Base-by-base conservation (phyloP, 192 early-diverging fungal genomes). In the Linnemannia elongata region DNA sequence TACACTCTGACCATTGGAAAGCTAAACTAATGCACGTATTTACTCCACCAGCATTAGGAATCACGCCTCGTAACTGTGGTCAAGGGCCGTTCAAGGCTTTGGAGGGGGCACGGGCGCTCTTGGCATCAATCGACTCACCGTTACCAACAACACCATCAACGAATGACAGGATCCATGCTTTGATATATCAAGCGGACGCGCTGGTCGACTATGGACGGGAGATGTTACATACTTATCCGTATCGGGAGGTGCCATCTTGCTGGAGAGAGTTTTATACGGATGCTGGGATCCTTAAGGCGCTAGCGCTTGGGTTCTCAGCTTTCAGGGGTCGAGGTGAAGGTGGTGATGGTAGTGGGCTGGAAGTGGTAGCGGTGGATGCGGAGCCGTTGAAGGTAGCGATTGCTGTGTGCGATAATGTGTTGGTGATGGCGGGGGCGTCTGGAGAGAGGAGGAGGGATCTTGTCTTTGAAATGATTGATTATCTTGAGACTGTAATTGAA, bases 401-500 rank as follows among this genome's bases (percentile, higher is more conserved):
- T 47, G 78, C 66, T 33, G 69, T 76, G 27, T 85, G 94, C 18
- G 94, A 95, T 45, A 89, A 87, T 44, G 90, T 92, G 1, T 74
- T 93, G 12, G 74, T 95, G 6, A 90, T 94, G 82, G 81, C 93
- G 8, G 94, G 94, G 17, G 89, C 90, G n/a, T 85, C 91, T 1
- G 89, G 89, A 10, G 39, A n/a, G 2, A 72, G 55, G 22, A 76
- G 89, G 66, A 88, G 78, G 45, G 70, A 41, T 8, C 36, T 87
- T 57, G 70, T 86, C n/a, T 80, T 81, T 18, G 54, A 83, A n/a
- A 74, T 87, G 22, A 82, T 91, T 57, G 80, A 80, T 38, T 30
- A 52, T 24, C 63, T 83, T 1, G 73, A 87, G 24, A 82, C 35
- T 13, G 72, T 18, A 17, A 78, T 90, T 7, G 66, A 72, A 15